Percentiles rank a stretch among this genome's conserved stretches.
Conservation (phyloP, 495 filamentous ascomycete species). For the Hyphodiscus hymeniophilus region DNA sequence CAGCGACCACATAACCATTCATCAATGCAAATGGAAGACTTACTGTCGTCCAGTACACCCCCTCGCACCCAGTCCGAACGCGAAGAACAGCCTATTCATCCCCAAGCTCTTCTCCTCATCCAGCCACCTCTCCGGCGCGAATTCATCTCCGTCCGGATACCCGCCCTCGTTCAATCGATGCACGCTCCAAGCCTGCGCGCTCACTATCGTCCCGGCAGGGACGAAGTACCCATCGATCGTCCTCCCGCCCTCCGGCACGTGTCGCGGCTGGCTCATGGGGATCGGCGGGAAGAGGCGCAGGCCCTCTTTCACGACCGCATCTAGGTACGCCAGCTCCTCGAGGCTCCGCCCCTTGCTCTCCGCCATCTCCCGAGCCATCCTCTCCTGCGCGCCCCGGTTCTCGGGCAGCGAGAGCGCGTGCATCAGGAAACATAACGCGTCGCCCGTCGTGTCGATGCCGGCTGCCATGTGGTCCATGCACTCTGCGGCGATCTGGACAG, state of each 20-base stretch:
- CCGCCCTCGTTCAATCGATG: conserved; percentile 43
- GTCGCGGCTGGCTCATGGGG: conserved; percentile 57
- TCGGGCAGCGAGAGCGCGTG: conserved; percentile 47
- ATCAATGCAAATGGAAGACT: conserved; percentile 15
- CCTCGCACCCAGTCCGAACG: conserved; percentile 41
- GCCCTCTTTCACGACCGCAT: conserved; percentile 53
- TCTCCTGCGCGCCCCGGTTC: conserved; percentile 34
- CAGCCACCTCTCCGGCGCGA: conserved; percentile 59
- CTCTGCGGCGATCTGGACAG: conserved; percentile 33
- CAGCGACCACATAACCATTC: background rate
- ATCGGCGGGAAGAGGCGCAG: conserved; percentile 54
- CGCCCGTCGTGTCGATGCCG: conserved; percentile 61
- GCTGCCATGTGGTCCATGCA: conserved; percentile 44
- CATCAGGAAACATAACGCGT: conserved; percentile 57
- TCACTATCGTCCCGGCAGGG: conserved; percentile 41
- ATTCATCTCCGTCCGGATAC: conserved; percentile 43
- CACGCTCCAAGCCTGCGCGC: conserved; percentile 46
- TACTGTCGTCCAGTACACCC: conserved; percentile 52
- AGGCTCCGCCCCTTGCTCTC: conserved; percentile 27
- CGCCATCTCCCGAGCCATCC: conserved; percentile 39
- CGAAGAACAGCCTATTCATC: conserved; percentile 39
- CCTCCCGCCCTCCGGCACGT: conserved; percentile 44
- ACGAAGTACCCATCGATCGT: conserved; percentile 38
- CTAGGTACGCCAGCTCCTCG: conserved; percentile 49
- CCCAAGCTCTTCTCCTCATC: conserved; percentile 37